Evolutionary conservation across 2,329 filamentous ascomycete species (phyloP), one percentile per base, ranked within the genome.

Genomic region (Coniochaeta sp.): DNA sequence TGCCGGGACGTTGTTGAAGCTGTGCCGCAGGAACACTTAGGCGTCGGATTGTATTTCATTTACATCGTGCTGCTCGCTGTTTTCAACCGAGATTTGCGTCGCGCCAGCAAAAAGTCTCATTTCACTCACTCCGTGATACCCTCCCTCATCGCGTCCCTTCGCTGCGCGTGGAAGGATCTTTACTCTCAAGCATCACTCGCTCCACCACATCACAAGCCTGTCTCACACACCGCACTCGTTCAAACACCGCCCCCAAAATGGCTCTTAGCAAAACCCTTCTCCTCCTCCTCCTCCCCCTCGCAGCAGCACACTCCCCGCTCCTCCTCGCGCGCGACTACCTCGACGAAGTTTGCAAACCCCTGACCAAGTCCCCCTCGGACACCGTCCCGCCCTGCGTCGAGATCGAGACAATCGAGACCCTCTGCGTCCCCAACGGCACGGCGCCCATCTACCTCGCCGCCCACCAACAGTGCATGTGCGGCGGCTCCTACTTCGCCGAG

Each of bases 401-500:
- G 24, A 63, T 68, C 54, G 60, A 61, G 51, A 63, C 58, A 50
- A 71, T 69, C 52, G 59, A 70, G 57, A 57, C 56, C 4, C 51
- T 59, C 12, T 70, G 67, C 56, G 52, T 50, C 3, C 61, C 67
- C 48, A 69, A 70, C 53, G 64, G 64, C 53, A 67, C 64, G 3
- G 49, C 52, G 0, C 56, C 59, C 18, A 46, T 63, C 10, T 56
- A 59, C 51, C 53, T 62, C 35, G 58, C 59, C 30, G 60, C 61
- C 12, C 64, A 69, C 55, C 62, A 63, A 38, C 55, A 64, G 57
- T 64, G 72, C 60, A 70, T 74, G 63, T 76, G 73, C 61, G 60
- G 59, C 9, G 68, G 72, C 32, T 67, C 63, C 52, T 74, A 66
- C 63, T 76, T 76, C 60, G 32, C 55, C 26, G 68, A 73, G 53